These are phyloP conservation scores for Mortierella sp. DNA, from an alignment of 371 early-diverging fungal species.

Conservation along the genomic window DNA sequence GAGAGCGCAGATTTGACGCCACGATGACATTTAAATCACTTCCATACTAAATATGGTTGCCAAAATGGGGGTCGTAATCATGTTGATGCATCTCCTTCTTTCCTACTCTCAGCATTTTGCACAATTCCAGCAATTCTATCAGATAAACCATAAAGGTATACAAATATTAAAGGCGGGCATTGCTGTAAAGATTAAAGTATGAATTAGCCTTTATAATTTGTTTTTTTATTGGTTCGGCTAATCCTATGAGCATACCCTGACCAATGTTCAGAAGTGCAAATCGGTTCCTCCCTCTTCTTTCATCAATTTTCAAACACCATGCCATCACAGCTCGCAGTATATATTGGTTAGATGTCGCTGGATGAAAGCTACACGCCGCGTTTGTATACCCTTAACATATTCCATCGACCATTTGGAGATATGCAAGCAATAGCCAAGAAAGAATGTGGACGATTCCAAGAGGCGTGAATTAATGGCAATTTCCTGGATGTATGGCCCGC, in stretches of 20 bases:
- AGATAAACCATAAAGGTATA: not conserved
- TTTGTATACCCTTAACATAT: no score
- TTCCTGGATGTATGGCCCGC: no score
- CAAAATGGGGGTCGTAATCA: not conserved
- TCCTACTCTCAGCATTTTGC: not conserved
- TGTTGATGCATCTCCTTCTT: not conserved
- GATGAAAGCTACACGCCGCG: no score
- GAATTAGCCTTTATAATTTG: not conserved
- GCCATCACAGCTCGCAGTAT: no score
- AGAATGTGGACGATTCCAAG: no score
- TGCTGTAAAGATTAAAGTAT: not conserved
- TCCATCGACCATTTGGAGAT: no score
- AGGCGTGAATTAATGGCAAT: no score
- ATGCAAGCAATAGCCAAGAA: no score
- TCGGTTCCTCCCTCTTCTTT: not conserved
- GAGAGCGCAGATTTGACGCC: not conserved
- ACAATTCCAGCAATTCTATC: not conserved
- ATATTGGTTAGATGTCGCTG: no score
- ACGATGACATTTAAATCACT: not conserved
- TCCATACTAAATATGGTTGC: constrained; percentile 4
- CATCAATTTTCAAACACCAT: not conserved
- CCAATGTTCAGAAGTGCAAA: not conserved
- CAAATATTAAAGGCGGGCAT: not conserved
- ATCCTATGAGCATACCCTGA: constrained; percentile 6
- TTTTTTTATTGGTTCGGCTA: constrained; percentile 30